Evolutionary conservation across 768 basidiomycete genomes (phyloP).

Genomic region (Fomitopsis serialis): DNA sequence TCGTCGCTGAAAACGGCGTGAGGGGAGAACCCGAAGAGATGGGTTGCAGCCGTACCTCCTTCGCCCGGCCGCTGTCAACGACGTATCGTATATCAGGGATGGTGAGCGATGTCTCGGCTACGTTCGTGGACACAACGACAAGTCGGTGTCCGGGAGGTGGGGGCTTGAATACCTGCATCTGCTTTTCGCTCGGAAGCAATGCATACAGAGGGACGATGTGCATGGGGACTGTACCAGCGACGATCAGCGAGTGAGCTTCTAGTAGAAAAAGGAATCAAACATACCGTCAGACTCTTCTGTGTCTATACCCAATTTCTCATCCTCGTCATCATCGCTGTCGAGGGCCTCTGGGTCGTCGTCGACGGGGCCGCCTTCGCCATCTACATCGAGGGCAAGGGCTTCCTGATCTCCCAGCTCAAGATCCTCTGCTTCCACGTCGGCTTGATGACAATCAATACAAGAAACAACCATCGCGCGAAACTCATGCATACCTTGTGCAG

Average conservation of each 20-base stretch:
- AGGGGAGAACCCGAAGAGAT: background rate
- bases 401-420: conserved; percentile 59
- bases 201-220: conserved; percentile 94
- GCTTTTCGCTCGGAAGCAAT: conserved; percentile 85
- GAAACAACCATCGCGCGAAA: background rate
- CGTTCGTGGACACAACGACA: conserved; percentile 93
- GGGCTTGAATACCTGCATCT: conserved; percentile 86
- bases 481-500: conserved; percentile 41
- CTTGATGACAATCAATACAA: conserved; percentile 27
- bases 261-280: conserved; percentile 13
- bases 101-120: conserved; percentile 94
- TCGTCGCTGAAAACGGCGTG: conserved; percentile 48
- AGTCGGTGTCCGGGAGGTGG: conserved; percentile 80
- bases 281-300: conserved; percentile 64
- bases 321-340: conserved; percentile 62
- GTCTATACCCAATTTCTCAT: conserved; percentile 54
- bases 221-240: conserved; percentile 65
- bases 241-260: background rate
- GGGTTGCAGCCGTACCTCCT: conserved; percentile 56
- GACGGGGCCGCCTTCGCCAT: conserved; percentile 42
- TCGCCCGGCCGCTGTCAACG: conserved; percentile 92
- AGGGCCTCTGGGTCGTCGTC: conserved; percentile 72
- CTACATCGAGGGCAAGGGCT: conserved; percentile 65
- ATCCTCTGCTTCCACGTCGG: conserved; percentile 78
- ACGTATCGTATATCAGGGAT: conserved; percentile 98